Percentiles rank a stretch among this genome's conserved stretches.
Conservation (phyloP, 139 green algal species). For the Coccomyxa sp. region DNA sequence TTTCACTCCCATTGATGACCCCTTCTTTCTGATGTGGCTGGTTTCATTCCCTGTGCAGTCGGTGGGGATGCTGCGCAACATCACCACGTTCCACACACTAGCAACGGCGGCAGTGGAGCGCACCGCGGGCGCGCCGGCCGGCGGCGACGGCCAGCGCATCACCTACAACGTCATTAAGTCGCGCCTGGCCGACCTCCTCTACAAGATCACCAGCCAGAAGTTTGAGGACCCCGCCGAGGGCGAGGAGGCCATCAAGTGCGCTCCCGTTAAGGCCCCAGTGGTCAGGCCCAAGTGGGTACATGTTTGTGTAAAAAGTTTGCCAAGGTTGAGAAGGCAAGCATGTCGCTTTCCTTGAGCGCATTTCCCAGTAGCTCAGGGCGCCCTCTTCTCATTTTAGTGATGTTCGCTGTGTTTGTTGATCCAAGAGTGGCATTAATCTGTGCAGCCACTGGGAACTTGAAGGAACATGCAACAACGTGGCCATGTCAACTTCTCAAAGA, state of each 20-base stretch:
- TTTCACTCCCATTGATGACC: too few species aligned
- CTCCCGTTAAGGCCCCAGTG: not conserved
- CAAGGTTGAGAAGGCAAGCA: not conserved
- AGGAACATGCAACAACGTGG: too few species aligned
- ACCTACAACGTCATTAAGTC: constrained; percentile 96
- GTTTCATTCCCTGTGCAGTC: constrained; percentile 27
- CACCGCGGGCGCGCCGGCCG: constrained; percentile 43
- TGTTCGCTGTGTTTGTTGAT: too few species aligned
- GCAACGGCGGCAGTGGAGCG: constrained; percentile 85
- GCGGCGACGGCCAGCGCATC: constrained; percentile 72
- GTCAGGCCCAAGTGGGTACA: not conserved
- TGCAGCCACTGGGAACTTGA: too few species aligned
- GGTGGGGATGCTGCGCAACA: constrained; percentile 96
- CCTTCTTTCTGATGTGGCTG: not conserved
- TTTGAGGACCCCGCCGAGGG: constrained; percentile 93
- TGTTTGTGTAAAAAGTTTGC: not conserved
- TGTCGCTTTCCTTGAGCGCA: too few species aligned
- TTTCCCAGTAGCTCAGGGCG: too few species aligned
- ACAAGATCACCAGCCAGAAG: constrained; percentile 94
- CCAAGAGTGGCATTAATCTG: too few species aligned
- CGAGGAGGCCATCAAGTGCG: constrained; percentile 54
- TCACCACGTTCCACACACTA: constrained; percentile 76
- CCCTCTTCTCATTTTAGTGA: too few species aligned
- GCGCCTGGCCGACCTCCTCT: constrained; percentile 85
- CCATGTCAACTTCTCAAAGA: too few species aligned